Evolutionary conservation across 805 yeast species (phyloP).

Genomic region (Yarrowia hollandica): DNA sequence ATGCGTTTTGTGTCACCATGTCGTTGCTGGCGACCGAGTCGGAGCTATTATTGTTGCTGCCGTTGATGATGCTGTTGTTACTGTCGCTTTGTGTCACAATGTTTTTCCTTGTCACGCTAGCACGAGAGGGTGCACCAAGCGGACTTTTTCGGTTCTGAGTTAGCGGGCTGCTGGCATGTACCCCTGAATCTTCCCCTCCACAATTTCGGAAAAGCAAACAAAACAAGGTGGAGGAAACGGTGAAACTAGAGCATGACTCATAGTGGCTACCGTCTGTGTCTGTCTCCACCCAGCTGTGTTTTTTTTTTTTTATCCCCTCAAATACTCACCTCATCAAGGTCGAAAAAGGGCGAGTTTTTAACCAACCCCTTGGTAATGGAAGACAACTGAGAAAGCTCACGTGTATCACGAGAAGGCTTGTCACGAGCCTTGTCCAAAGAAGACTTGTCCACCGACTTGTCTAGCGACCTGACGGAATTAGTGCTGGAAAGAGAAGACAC

Average conservation of each 20-base stretch:
- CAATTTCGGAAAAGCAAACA: background rate
- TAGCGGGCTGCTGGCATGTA: background rate
- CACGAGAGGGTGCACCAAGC: background rate
- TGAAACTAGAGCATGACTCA: too few species aligned
- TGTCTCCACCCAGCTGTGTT: too few species aligned
- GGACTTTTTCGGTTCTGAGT: conserved; percentile 15
- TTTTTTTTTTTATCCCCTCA: too few species aligned
- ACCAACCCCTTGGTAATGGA: conserved; percentile 12
- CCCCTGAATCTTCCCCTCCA: conserved; percentile 8
- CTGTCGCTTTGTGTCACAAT: too few species aligned
- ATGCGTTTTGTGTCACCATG: too few species aligned
- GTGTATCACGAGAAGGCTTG: background rate
- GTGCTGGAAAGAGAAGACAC: conserved; percentile 16
- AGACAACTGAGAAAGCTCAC: conserved; percentile 8
- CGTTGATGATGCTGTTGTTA: too few species aligned
- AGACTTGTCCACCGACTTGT: background rate
- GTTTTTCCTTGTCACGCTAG: background rate
- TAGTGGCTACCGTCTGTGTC: too few species aligned
- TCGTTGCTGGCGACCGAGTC: background rate
- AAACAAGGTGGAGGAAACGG: too few species aligned
- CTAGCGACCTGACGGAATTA: background rate
- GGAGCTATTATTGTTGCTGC: background rate
- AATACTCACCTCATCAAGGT: conserved; percentile 16
- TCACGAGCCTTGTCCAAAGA: too few species aligned
- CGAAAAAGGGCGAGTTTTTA: conserved; percentile 16